Percentiles rank a stretch among this genome's conserved stretches.
Conservation (phyloP, 495 filamentous ascomycete species). For the Penicillium roqueforti region DNA sequence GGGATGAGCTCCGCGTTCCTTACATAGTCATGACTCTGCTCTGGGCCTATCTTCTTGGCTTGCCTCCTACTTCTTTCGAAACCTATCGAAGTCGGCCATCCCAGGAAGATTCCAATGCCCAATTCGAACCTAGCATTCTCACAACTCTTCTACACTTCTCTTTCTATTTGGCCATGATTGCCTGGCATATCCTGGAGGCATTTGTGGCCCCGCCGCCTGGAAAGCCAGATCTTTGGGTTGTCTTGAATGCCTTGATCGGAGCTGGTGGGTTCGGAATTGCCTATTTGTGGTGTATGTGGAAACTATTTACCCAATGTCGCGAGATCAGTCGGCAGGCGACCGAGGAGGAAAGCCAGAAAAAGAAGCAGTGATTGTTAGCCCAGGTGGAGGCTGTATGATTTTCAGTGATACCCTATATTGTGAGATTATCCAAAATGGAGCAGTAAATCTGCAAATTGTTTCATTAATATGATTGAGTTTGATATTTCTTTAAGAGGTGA, state of each 20-base stretch:
- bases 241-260: constrained; percentile 80
- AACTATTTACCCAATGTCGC: constrained; percentile 58
- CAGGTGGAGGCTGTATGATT: constrained; percentile 12
- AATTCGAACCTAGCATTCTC: constrained; percentile 42
- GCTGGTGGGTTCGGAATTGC: constrained; percentile 79
- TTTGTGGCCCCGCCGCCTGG: constrained; percentile 59
- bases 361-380: constrained; percentile 33
- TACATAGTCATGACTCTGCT: constrained; percentile 78
- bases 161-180: constrained; percentile 72
- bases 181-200: constrained; percentile 74
- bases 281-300: constrained; percentile 85
- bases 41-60: constrained; percentile 85
- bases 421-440: constrained; percentile 4
- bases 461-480: not conserved
- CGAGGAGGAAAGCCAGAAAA: constrained; percentile 34
- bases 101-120: constrained; percentile 36
- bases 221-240: constrained; percentile 93
- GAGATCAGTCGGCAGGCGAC: constrained; percentile 24
- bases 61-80: constrained; percentile 71
- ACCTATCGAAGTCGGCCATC: constrained; percentile 51
- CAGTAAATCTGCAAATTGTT: not conserved
- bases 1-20: constrained; percentile 78
- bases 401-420: constrained; percentile 33
- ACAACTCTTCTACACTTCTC: constrained; percentile 65
- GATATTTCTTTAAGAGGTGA: constrained; percentile 14